Evolutionary conservation across 2,329 filamentous ascomycete species (phyloP).

Genomic region (Phialophora verrucosa): DNA sequence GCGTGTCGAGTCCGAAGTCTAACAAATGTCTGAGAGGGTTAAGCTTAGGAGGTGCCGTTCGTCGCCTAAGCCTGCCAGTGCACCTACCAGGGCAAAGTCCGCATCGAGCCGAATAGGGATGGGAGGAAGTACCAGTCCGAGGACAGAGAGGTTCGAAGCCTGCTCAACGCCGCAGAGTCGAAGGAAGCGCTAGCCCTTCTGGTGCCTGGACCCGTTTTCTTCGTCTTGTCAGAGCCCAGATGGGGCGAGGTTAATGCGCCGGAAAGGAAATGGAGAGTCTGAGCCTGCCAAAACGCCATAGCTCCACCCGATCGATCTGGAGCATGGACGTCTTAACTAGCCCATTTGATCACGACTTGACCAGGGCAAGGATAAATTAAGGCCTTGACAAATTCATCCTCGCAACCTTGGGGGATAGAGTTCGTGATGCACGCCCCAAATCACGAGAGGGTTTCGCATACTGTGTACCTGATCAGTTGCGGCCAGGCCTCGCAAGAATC

Average conservation of each 20-base stretch:
- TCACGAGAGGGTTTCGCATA: background rate
- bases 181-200: slow-evolving; percentile 17
- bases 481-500: background rate
- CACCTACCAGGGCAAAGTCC: slow-evolving; percentile 16
- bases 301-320: slow-evolving; percentile 36
- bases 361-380: slow-evolving; percentile 21
- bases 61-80: slow-evolving; percentile 19
- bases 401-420: slow-evolving; percentile 11
- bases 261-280: slow-evolving; percentile 26
- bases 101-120: slow-evolving; percentile 17
- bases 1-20: slow-evolving; percentile 18
- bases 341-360: slow-evolving; percentile 18
- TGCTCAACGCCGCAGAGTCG: slow-evolving; percentile 10
- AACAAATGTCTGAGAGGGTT: slow-evolving; percentile 14
- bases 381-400: slow-evolving; percentile 35
- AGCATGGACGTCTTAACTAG: slow-evolving; percentile 23
- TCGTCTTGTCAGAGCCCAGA: slow-evolving; percentile 18
- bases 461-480: background rate
- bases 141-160: slow-evolving; percentile 4
- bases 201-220: slow-evolving; percentile 15
- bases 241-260: slow-evolving; percentile 23
- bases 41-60: slow-evolving; percentile 16
- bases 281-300: slow-evolving; percentile 24
- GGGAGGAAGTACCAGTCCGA: slow-evolving; percentile 8
- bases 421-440: background rate